These are phyloP conservation scores for Podospora pseudocomata DNA, from an alignment of 495 filamentous ascomycete genomes.

Conservation along the genomic window DNA sequence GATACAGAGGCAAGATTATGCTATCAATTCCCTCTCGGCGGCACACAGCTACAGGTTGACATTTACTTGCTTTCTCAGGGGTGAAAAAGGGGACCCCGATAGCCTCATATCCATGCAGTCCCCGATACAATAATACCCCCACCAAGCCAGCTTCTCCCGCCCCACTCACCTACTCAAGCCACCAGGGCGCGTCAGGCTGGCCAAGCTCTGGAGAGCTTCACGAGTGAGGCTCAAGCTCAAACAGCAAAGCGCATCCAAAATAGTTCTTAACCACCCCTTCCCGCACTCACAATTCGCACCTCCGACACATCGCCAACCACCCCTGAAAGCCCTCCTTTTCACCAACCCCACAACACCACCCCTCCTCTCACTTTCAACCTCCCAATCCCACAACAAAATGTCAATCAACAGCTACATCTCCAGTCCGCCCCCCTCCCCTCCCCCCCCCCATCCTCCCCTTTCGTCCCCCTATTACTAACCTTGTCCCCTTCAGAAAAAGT, in stretches of 20 bases:
- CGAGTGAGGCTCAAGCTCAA: background rate
- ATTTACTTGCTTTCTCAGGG: background rate
- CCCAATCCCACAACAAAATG: constrained; percentile 10
- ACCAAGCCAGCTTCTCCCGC: background rate
- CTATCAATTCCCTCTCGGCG: background rate
- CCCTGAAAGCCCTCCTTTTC: background rate
- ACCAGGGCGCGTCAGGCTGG: background rate
- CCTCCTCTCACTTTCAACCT: background rate
- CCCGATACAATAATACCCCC: background rate
- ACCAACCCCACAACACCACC: background rate
- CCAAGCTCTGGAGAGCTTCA: background rate
- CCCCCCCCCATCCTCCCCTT: background rate
- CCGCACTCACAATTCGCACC: background rate
- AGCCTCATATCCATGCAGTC: background rate
- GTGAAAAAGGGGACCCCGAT: background rate
- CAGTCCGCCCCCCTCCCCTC: constrained; percentile 28
- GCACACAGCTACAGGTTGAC: background rate
- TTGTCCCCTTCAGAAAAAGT: constrained; percentile 67
- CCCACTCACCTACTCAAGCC: background rate
- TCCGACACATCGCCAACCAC: background rate
- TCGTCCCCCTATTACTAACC: constrained; percentile 25
- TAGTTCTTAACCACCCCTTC: background rate
- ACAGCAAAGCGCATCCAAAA: background rate
- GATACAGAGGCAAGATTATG: background rate
- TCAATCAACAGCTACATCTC: constrained; percentile 33